A percentile compares a stretch with the other conserved stretches of the same genome.
Conservation (phyloP, 345 rosid genomes). For the Syzygium aromaticum region DNA sequence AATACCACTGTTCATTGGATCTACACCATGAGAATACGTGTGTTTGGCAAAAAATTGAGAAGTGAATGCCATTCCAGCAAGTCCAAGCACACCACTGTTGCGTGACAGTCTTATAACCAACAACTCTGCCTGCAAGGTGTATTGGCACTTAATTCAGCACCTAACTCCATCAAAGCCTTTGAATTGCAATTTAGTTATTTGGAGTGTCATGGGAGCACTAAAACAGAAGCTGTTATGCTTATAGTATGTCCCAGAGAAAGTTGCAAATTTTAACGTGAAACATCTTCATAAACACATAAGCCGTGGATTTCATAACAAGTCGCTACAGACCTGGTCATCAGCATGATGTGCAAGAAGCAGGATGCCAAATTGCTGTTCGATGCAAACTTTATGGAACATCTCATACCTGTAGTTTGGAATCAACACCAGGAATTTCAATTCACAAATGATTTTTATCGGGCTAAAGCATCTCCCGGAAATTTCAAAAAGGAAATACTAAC, state of each 20-base stretch:
- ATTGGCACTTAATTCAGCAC: neutral
- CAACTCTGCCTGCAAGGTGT: slow-evolving; percentile 69
- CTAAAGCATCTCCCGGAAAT: neutral
- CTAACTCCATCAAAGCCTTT: neutral
- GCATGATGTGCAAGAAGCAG: slow-evolving; percentile 91
- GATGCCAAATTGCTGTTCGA: slow-evolving; percentile 44
- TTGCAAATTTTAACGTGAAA: neutral
- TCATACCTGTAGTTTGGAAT: slow-evolving; percentile 42
- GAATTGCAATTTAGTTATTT: neutral
- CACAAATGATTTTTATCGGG: neutral
- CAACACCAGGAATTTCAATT: neutral
- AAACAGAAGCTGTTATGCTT: neutral
- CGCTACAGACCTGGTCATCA: slow-evolving; percentile 69
- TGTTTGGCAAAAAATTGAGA: slow-evolving; percentile 49
- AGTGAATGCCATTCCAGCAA: slow-evolving; percentile 78
- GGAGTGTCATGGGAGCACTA: neutral
- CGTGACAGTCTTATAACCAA: slow-evolving; percentile 88
- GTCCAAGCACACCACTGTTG: slow-evolving; percentile 90
- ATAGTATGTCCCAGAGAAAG: neutral
- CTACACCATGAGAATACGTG: slow-evolving; percentile 15
- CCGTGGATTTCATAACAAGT: neutral
- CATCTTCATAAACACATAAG: neutral
- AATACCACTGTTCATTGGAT: slow-evolving; percentile 29
- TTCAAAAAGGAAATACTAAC: neutral
- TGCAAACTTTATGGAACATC: slow-evolving; percentile 54